A percentile compares a stretch with the other conserved stretches of the same genome.
Conservation (phyloP, 805 yeast species). For the Myxozyma nipponensis region DNA sequence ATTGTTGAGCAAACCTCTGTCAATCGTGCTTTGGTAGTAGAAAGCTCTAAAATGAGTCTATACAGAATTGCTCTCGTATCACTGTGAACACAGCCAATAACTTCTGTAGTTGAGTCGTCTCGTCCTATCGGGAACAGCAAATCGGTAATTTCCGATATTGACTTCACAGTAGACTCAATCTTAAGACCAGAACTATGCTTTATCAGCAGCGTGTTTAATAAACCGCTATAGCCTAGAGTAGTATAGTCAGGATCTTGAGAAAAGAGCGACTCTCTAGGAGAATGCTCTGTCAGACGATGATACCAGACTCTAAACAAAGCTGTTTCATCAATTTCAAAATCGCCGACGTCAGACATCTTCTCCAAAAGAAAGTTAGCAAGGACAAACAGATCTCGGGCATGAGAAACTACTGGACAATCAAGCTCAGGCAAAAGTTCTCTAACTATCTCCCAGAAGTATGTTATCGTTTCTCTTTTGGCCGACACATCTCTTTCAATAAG, state of each 20-base stretch:
- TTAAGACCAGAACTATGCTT: neutral
- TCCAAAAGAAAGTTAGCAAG: conserved; percentile 8
- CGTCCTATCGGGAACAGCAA: conserved; percentile 8
- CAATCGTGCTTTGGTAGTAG: neutral
- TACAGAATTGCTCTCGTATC: conserved; percentile 9
- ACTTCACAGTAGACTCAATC: neutral
- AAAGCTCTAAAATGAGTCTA: conserved; percentile 1
- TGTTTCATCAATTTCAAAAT: conserved; percentile 2
- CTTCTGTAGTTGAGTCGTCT: neutral
- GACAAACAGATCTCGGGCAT: conserved; percentile 5
- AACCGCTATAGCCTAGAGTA: conserved; percentile 7
- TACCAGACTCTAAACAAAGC: conserved; percentile 3
- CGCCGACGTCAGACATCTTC: neutral
- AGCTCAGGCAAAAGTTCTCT: conserved; percentile 2
- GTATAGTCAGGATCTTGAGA: conserved; percentile 1
- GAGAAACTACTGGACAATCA: neutral
- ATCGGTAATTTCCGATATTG: neutral
- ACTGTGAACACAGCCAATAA: conserved; percentile 6
- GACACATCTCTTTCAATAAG: neutral
- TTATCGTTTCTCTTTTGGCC: neutral
- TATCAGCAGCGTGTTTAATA: neutral
- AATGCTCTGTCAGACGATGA: neutral
- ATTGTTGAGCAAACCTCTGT: neutral
- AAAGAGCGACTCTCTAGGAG: conserved; percentile 8
- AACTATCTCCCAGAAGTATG: conserved; percentile 13